These are phyloP conservation scores for Oxyria digyna DNA, from an alignment of 148 eudicot species.

Conservation along the genomic window DNA sequence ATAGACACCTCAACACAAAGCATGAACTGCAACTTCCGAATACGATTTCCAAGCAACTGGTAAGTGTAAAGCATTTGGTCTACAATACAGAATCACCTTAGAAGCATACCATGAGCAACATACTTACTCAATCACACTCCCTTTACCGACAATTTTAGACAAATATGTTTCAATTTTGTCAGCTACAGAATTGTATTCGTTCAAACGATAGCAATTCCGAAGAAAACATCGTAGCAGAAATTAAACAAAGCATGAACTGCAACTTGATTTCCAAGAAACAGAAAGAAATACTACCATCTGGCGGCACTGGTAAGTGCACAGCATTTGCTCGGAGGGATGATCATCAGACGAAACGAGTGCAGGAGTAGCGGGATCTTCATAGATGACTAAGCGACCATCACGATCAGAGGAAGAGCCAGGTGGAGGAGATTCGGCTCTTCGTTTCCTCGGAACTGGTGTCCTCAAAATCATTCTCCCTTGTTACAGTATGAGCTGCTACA, in stretches of 20 bases:
- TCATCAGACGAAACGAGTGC: conserved; percentile 29
- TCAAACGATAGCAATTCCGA: no score
- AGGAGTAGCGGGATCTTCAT: conserved; percentile 43
- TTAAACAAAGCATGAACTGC: neutral
- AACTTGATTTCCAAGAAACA: neutral
- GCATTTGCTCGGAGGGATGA: conserved; percentile 53
- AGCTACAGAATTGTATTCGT: no score
- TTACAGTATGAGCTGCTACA: neutral
- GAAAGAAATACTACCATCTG: conserved; percentile 58
- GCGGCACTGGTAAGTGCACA: conserved; percentile 96
- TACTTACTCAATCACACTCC: no score
- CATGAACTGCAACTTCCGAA: neutral
- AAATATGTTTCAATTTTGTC: no score
- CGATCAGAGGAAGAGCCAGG: conserved; percentile 28
- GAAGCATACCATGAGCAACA: no score
- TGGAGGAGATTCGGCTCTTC: conserved; percentile 33
- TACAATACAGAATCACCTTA: no score
- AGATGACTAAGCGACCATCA: conserved; percentile 47
- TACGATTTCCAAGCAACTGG: conserved; percentile 20
- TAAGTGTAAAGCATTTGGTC: conserved; percentile 93
- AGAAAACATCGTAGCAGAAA: no score
- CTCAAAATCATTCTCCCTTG: conserved; percentile 43
- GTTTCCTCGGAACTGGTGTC: conserved; percentile 64
- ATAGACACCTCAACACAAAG: neutral
- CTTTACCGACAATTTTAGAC: no score